These are phyloP conservation scores for Perilla frutescens DNA, from an alignment of 257 asterid species.

Conservation along the genomic window DNA sequence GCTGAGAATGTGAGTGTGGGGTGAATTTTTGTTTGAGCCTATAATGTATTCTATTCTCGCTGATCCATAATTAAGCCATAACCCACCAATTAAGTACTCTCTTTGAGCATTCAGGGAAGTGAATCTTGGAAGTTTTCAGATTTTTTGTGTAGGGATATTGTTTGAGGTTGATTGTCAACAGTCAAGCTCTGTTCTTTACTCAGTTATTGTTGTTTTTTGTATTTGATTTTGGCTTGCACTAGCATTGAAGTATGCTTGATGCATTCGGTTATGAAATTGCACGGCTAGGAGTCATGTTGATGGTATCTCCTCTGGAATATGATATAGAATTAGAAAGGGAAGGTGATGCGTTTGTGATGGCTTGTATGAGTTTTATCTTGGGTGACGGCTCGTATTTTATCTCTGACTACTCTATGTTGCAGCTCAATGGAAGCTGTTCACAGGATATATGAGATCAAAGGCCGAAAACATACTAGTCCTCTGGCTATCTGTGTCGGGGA, in stretches of 20 bases:
- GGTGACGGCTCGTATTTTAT: constrained; percentile 11
- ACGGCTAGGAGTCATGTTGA: background rate
- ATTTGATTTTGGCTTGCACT: background rate
- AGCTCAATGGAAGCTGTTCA: constrained; percentile 89
- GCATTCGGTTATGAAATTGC: background rate
- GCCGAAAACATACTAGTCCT: constrained; percentile 85
- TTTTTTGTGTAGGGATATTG: no score
- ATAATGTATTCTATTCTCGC: no score
- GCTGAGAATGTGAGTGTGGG: background rate
- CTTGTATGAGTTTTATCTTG: constrained; percentile 1
- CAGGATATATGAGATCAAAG: constrained; percentile 83
- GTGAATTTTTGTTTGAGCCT: background rate
- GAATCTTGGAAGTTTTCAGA: constrained; percentile 17
- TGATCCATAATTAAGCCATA: background rate
- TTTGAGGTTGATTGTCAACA: constrained; percentile 10
- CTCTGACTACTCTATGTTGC: constrained; percentile 32
- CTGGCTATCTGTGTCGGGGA: constrained; percentile 87
- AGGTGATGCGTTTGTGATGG: background rate
- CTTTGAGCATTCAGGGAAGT: background rate
- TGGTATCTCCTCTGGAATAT: background rate
- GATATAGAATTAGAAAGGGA: constrained; percentile 19
- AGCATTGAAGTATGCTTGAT: background rate
- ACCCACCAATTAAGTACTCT: background rate
- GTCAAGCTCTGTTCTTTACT: background rate
- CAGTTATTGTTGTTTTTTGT: background rate